Evolutionary conservation across 495 filamentous ascomycete genomes (phyloP).

Genomic region (Aspergillus kassunensis): DNA sequence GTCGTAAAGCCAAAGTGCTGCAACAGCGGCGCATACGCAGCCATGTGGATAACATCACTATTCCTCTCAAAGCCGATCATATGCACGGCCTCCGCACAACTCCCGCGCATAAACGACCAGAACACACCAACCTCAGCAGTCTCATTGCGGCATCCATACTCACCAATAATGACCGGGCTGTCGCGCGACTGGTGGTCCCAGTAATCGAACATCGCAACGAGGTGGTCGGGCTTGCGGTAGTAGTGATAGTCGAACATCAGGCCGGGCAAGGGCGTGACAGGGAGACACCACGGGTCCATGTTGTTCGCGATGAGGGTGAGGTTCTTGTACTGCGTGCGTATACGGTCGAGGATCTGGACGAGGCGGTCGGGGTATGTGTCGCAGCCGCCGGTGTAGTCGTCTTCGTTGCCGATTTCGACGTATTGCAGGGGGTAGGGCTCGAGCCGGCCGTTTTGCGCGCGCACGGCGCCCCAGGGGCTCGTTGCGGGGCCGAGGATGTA

Average conservation of each 20-base stretch:
- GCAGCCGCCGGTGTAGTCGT: constrained; percentile 42
- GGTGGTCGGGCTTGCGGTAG: constrained; percentile 47
- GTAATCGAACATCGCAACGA: constrained; percentile 51
- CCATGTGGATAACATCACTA: constrained; percentile 51
- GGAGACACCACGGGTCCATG: constrained; percentile 30
- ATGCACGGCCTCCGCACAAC: constrained; percentile 62
- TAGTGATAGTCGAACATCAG: constrained; percentile 46
- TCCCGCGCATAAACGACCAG: constrained; percentile 51
- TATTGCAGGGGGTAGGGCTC: constrained; percentile 46
- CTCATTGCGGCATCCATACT: constrained; percentile 55
- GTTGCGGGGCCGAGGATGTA: constrained; percentile 27
- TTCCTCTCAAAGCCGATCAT: constrained; percentile 67
- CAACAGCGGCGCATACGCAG: constrained; percentile 47
- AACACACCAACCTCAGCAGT: constrained; percentile 28
- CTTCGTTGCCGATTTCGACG: constrained; percentile 56
- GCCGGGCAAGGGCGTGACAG: constrained; percentile 24
- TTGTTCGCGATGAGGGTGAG: constrained; percentile 42
- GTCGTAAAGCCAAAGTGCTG: constrained; percentile 42
- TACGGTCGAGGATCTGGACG: constrained; percentile 40
- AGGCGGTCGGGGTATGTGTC: constrained; percentile 44
- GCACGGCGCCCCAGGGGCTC: constrained; percentile 38
- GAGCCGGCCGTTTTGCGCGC: constrained; percentile 40
- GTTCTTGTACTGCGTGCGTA: constrained; percentile 42
- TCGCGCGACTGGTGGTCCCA: constrained; percentile 48
- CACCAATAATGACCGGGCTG: constrained; percentile 45